A percentile compares a stretch with the other conserved stretches of the same genome.
phyloP scores from a whole-genome alignment of 2,329 filamentous ascomycete genomes.

The Epichloe uncinata region DNA sequence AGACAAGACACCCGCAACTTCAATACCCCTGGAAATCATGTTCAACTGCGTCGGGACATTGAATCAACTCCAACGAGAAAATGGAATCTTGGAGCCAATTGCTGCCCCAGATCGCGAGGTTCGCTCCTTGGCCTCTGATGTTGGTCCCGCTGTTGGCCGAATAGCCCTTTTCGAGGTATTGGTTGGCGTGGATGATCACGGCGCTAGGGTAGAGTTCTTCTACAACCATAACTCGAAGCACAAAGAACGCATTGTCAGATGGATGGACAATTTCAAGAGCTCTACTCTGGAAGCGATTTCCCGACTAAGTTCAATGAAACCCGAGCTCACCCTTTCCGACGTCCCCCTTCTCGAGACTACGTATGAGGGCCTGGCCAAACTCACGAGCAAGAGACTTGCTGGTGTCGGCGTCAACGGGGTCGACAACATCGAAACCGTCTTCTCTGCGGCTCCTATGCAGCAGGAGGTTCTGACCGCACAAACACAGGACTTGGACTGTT shows the following conservation, averaged over 20 bases:
- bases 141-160: constrained; percentile 32
- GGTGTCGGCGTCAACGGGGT: constrained; percentile 27
- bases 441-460: constrained; percentile 33
- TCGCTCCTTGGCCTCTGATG: constrained; percentile 27
- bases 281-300: constrained; percentile 31
- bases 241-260: constrained; percentile 29
- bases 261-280: constrained; percentile 34
- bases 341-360: constrained; percentile 34
- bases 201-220: constrained; percentile 30
- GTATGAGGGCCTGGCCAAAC: constrained; percentile 30
- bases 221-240: constrained; percentile 29
- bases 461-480: constrained; percentile 37
- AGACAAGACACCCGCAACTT: constrained; percentile 16
- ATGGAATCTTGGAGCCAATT: constrained; percentile 36
- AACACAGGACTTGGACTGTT: constrained; percentile 25
- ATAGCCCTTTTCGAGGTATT: constrained; percentile 38
- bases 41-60: constrained; percentile 42
- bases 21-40: constrained; percentile 42
- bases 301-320: constrained; percentile 26
- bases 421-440: constrained; percentile 34
- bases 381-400: constrained; percentile 29
- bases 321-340: constrained; percentile 36
- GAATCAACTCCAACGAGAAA: constrained; percentile 32
- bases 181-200: constrained; percentile 29
- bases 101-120: constrained; percentile 25